phyloP scores from a whole-genome alignment of 2,329 filamentous ascomycete species.

The Onygenales sp. region DNA sequence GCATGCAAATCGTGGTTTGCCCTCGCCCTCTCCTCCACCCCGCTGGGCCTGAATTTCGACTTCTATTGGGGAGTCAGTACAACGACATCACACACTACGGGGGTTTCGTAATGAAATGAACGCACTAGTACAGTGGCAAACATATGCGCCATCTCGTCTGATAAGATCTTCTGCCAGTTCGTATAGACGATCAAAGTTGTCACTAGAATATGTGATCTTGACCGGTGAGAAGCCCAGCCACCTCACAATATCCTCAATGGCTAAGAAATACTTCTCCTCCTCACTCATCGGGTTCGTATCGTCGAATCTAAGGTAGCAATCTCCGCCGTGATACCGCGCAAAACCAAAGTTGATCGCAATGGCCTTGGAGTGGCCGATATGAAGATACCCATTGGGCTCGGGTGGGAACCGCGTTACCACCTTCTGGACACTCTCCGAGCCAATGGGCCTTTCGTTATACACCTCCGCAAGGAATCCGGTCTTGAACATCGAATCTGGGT shows the following conservation, averaged over 20 bases:
- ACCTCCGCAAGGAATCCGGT: slow-evolving; percentile 66
- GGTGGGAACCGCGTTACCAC: slow-evolving; percentile 66
- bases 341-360: slow-evolving; percentile 97
- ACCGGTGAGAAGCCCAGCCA: slow-evolving; percentile 76
- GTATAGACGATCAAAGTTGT: slow-evolving; percentile 83
- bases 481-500: slow-evolving; percentile 64
- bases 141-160: slow-evolving; percentile 58
- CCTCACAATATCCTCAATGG: slow-evolving; percentile 77
- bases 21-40: slow-evolving; percentile 58
- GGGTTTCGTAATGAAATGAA: background rate
- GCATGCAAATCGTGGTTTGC: slow-evolving; percentile 67
- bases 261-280: slow-evolving; percentile 77
- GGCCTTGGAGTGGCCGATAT: slow-evolving; percentile 90
- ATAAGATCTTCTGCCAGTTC: slow-evolving; percentile 82
- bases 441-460: slow-evolving; percentile 56
- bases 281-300: slow-evolving; percentile 94
- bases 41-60: slow-evolving; percentile 78
- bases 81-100: background rate
- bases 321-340: slow-evolving; percentile 70
- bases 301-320: slow-evolving; percentile 72
- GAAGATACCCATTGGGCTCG: slow-evolving; percentile 86
- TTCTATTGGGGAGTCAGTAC: slow-evolving; percentile 32
- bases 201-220: slow-evolving; percentile 75
- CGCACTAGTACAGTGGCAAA: slow-evolving; percentile 69
- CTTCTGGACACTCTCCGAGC: slow-evolving; percentile 23